phyloP scores from a whole-genome alignment of 441 rosid species.

The Pelargonium cotyledonis region DNA sequence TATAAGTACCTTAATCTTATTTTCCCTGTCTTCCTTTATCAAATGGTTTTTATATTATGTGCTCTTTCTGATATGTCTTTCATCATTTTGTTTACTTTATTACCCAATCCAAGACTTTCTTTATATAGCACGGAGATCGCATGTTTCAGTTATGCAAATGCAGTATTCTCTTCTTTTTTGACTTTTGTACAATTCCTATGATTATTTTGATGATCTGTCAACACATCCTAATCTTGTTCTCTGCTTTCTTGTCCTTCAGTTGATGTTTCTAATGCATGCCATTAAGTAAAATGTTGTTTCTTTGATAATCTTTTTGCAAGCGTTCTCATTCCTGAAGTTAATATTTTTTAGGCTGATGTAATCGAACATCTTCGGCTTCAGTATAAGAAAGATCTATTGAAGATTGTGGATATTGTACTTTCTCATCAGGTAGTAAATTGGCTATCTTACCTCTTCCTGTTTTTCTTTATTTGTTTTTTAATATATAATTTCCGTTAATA shows the following conservation, averaged over 20 bases:
- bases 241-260: background rate
- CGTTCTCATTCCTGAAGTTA: background rate
- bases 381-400: constrained; percentile 89
- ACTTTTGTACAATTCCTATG: background rate
- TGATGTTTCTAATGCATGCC: constrained; percentile 4
- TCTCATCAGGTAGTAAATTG: constrained; percentile 83
- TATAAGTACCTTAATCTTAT: background rate
- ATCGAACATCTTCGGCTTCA: constrained; percentile 97
- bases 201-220: background rate
- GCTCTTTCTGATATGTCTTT: too few relatives aligned
- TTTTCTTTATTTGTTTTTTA: background rate
- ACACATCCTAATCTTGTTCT: background rate
- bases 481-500: constrained; percentile 4
- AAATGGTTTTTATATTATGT: too few relatives aligned
- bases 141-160: background rate
- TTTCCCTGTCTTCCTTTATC: background rate
- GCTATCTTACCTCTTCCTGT: constrained; percentile 9
- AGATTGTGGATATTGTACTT: constrained; percentile 92
- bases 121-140: too few relatives aligned
- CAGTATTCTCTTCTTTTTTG: background rate
- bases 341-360: constrained; percentile 78
- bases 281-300: constrained; percentile 4
- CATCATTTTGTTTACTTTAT: too few relatives aligned
- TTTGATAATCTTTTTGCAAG: background rate
- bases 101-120: too few relatives aligned